A percentile compares a stretch with the other conserved stretches of the same genome.
These are phyloP conservation scores for Penicillium oxalicum DNA, from an alignment of 2,329 filamentous ascomycete species.

Conservation along the genomic window DNA sequence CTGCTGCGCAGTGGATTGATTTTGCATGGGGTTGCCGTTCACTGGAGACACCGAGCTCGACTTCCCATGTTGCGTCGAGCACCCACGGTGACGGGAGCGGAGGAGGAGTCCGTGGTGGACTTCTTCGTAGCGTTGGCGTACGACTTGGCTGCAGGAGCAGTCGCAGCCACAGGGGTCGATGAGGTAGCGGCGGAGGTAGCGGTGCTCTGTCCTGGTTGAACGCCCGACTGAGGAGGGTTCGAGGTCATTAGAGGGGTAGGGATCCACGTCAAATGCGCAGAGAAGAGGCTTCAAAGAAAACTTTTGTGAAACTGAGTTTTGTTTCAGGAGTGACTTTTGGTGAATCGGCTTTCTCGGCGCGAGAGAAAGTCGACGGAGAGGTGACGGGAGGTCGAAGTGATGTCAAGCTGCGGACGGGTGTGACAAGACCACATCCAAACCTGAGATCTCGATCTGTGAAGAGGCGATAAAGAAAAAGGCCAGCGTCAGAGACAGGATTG, in stretches of 20 bases:
- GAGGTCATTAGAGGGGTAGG: constrained; percentile 56
- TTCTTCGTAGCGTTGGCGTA: constrained; percentile 60
- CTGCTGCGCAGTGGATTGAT: constrained; percentile 21
- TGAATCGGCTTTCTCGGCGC: background rate
- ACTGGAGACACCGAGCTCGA: constrained; percentile 66
- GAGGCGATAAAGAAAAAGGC: constrained; percentile 9
- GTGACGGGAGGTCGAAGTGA: constrained; percentile 11
- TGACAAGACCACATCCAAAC: constrained; percentile 22
- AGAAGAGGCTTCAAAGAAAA: constrained; percentile 7
- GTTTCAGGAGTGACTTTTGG: no score
- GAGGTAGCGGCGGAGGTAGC: constrained; percentile 19
- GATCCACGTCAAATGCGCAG: constrained; percentile 24
- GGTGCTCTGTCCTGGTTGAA: constrained; percentile 46
- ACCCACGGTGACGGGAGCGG: constrained; percentile 50
- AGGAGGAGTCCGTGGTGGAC: constrained; percentile 48
- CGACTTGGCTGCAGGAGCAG: constrained; percentile 51
- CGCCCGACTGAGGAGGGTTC: constrained; percentile 45
- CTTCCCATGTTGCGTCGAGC: constrained; percentile 50
- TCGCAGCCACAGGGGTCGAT: constrained; percentile 48
- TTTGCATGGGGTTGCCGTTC: constrained; percentile 70
- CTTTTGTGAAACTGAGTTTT: background rate
- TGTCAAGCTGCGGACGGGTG: constrained; percentile 21
- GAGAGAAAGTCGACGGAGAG: background rate
- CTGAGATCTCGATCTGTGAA: constrained; percentile 10
- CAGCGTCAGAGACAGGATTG: constrained; percentile 9